Conservation (phyloP, 768 basidiomycete genomes). For the Suillus spraguei region DNA sequence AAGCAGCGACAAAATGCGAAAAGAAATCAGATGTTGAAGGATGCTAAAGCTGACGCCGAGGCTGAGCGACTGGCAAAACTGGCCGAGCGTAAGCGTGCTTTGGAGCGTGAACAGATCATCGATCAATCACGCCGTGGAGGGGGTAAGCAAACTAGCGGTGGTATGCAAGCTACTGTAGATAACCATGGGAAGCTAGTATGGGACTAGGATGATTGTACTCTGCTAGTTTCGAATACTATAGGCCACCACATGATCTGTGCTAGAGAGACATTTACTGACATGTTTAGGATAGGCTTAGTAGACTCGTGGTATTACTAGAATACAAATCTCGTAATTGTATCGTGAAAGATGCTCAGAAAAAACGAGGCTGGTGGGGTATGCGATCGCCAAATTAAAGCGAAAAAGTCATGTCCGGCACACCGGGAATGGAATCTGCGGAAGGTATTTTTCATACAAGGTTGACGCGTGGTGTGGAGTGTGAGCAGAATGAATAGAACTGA, state of each 20-base stretch:
- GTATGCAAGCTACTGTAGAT: slow-evolving; percentile 64
- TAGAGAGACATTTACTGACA: slow-evolving; percentile 8
- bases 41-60: slow-evolving; percentile 58
- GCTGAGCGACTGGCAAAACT: slow-evolving; percentile 49
- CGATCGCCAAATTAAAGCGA: slow-evolving; percentile 14
- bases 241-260: neutral
- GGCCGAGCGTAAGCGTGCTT: slow-evolving; percentile 59
- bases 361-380: slow-evolving; percentile 13
- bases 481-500: slow-evolving; percentile 20
- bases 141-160: slow-evolving; percentile 45
- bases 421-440: slow-evolving; percentile 13
- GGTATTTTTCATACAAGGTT: slow-evolving; percentile 12
- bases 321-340: slow-evolving; percentile 12
- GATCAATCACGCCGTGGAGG: slow-evolving; percentile 40
- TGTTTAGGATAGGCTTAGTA: neutral
- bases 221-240: neutral
- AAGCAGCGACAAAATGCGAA: slow-evolving; percentile 70
- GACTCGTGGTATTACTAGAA: slow-evolving; percentile 18
- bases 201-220: slow-evolving; percentile 39
- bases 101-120: slow-evolving; percentile 55
- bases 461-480: slow-evolving; percentile 20
- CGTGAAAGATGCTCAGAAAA: slow-evolving; percentile 6
- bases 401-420: slow-evolving; percentile 26
- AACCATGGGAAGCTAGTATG: slow-evolving; percentile 60
- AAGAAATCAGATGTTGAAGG: slow-evolving; percentile 58